phyloP scores from a whole-genome alignment of 805 yeast species.

The Starmerella stellata region DNA sequence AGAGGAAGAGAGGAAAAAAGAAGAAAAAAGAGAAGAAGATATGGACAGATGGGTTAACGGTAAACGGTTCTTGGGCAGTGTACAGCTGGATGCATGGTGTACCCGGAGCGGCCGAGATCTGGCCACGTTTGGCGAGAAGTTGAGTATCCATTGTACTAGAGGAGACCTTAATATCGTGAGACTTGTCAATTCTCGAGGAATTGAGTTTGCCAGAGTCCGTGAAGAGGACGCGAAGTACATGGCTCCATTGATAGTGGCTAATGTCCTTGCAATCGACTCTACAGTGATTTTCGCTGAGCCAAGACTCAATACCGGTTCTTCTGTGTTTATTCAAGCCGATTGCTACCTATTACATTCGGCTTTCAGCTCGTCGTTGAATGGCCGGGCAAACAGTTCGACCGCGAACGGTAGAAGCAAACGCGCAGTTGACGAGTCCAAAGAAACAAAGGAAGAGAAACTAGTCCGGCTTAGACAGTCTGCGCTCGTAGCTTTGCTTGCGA shows the following conservation, averaged over 20 bases:
- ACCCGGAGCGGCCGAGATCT: conserved; percentile 22
- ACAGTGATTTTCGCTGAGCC: conserved; percentile 41
- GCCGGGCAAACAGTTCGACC: not conserved
- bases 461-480: conserved; percentile 39
- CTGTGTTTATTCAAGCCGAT: conserved; percentile 51
- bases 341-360: conserved; percentile 33
- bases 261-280: conserved; percentile 37
- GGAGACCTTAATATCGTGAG: conserved; percentile 21
- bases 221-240: conserved; percentile 50
- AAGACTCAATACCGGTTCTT: conserved; percentile 54
- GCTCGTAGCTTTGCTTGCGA: conserved; percentile 36
- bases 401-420: conserved; percentile 1
- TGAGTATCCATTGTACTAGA: conserved; percentile 17
- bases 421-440: conserved; percentile 24
- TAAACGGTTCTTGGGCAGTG: conserved; percentile 19
- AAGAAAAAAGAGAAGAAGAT: not conserved
- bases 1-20: not conserved
- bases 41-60: not conserved
- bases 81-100: conserved; percentile 25
- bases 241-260: conserved; percentile 43
- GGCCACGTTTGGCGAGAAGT: conserved; percentile 20
- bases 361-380: conserved; percentile 20
- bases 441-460: conserved; percentile 36
- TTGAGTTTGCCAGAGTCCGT: conserved; percentile 63
- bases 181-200: conserved; percentile 19